Base-by-base conservation (phyloP, 1,284 basidiomycete species). In the Cutaneotrichosporon sp. region DNA sequence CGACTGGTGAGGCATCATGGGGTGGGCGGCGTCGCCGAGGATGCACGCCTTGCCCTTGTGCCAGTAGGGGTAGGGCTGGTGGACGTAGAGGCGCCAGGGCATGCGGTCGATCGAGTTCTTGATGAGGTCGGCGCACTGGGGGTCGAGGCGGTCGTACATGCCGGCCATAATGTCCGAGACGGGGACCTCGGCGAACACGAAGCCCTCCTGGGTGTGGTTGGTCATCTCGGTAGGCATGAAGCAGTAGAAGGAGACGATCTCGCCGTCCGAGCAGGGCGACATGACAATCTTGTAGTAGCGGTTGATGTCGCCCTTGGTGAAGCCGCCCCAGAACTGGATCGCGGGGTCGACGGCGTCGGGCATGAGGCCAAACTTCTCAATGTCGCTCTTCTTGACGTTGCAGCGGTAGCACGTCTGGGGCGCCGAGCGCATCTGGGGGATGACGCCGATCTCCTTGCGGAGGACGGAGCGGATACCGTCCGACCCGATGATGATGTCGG, bases 261-360 rank as follows among this genome's bases (percentile, higher is more conserved):
- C 68, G 46, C 72, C 74, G 42, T 65, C 72, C 5, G 72, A 70
- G 59, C 76, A 78, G 0, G 78, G 78, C 47, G 66, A 68, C 75
- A 80, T 77, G 64, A 80, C 79, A 54, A 80, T 78, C 69, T 80
- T 80, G 71, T 77, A 79, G 70, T 76, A 79, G 9, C 52, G 57
- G 56, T 38, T 64, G 25, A 70, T 62, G 54, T 68, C 69, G 59
- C 70, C 70, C 64, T 69, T 71, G 59, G 66, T 59, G 60, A 67
- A 69, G 10, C 79, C 79, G 24, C 79, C 79, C 79, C 79, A 80
- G 72, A 77, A 80, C 65, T 80, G 78, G 45, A 75, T 77, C 14
- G 76, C 74, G 14, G 74, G 75, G 54, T 73, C 71, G 22, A 71
- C 67, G 34, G 79, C 73, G 63, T 76, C 75, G 29, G 68, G 59